Evolutionary conservation across 2,329 filamentous ascomycete genomes (phyloP), one percentile per base, ranked within the genome.

Genomic region (Aspergillus luchuensis): DNA sequence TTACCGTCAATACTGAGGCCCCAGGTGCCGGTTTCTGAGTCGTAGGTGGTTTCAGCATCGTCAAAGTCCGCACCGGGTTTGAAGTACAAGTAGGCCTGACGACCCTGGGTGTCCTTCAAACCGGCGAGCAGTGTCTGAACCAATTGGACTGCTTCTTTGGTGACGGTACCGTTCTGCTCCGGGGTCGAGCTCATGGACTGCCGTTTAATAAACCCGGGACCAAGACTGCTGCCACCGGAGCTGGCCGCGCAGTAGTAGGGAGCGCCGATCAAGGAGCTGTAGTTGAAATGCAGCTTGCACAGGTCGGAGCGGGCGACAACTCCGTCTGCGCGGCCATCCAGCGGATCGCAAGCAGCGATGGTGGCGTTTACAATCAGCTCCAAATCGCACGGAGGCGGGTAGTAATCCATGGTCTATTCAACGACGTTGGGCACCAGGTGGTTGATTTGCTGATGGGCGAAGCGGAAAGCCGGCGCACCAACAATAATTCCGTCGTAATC

Each of bases 291-390:
- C 4, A 78, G 57, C 49, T 73, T 73, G 73, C 80, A 82, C 1
- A 82, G 71, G 59, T 82, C 79, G 1, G 77, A 77, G 4, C 80
- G 75, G 5, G 77, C 71, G 17, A 86, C 75, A 3, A 86, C 81
- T 2, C 83, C 83, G 56, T 86, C 84, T 0, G 72, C 75, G 53
- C 75, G 73, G 1, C 84, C 84, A 59, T 86, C 84, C 6, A 86
- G 71, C 5, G 77, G 69, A 62, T 86, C 84, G 58, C 84, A 87
- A 25, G 77, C 77, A 2, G 73, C 72, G 45, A 86, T 83, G 0
- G 83, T 85, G 53, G 75, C 71, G 66, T 84, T 85, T 8, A 81
- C 75, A 43, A 86, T 85, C 66, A 79, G 80, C 5, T 77, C 73
- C 13, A 85, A 66, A 53, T 82, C 81, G 81, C 49, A 52, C 2